Evolutionary conservation across 768 basidiomycete genomes (phyloP).

Genomic region (Mycena galericulata): DNA sequence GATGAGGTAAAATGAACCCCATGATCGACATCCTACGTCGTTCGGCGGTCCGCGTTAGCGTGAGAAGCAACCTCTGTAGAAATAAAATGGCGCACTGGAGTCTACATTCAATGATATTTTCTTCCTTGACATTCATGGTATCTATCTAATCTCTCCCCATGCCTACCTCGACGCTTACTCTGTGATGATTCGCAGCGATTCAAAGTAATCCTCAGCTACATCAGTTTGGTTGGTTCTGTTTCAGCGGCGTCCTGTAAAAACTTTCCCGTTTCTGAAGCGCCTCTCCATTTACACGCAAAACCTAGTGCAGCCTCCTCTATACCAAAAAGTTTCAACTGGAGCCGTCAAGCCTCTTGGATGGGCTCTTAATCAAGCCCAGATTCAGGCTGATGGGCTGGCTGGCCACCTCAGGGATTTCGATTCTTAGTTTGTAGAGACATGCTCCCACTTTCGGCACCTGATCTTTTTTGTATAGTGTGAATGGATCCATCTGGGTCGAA

Average conservation of each 20-base stretch:
- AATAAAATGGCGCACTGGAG: constrained; percentile 15
- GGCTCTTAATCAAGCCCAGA: constrained; percentile 53
- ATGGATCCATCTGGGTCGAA: constrained; percentile 57
- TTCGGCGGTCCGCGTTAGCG: constrained; percentile 21
- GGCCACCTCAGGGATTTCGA: constrained; percentile 56
- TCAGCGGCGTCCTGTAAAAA: constrained; percentile 18
- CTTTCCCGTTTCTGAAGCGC: background rate
- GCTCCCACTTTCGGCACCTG: background rate
- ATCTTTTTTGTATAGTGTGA: constrained; percentile 42
- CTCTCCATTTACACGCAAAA: background rate
- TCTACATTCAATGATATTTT: background rate
- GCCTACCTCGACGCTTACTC: background rate
- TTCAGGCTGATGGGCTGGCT: constrained; percentile 55
- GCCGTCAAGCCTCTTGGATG: constrained; percentile 54
- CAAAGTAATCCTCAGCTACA: constrained; percentile 1
- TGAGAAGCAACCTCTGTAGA: background rate
- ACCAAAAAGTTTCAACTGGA: constrained; percentile 48
- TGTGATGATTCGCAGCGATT: constrained; percentile 6
- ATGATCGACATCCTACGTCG: background rate
- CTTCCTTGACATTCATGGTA: constrained; percentile 3
- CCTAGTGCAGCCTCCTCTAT: constrained; percentile 48
- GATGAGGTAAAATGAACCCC: constrained; percentile 4
- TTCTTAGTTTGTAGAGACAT: constrained; percentile 41
- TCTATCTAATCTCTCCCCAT: background rate
- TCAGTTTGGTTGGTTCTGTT: constrained; percentile 9